phyloP scores from a whole-genome alignment of 371 early-diverging fungal species.

The Mucor circinelloides region DNA sequence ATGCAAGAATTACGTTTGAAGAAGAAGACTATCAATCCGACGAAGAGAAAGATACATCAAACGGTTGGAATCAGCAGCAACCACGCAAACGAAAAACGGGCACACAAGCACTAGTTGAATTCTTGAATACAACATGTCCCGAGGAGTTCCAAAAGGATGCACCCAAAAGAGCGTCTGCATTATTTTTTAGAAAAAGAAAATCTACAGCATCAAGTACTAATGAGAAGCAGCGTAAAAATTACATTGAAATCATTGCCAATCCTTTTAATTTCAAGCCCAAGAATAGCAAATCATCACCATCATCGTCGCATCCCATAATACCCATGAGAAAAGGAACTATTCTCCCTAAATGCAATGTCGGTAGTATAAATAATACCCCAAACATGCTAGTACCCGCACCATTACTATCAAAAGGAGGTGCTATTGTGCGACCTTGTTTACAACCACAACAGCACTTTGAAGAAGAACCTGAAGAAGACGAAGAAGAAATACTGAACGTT shows the following conservation, averaged over 20 bases:
- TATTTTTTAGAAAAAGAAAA: constrained; percentile 17
- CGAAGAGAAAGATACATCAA: neutral
- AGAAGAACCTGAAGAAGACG: neutral
- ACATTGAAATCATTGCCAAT: constrained; percentile 31
- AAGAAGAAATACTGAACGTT: neutral
- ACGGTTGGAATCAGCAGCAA: neutral
- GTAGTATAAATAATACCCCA: neutral
- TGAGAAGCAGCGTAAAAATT: constrained; percentile 12
- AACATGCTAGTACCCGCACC: neutral
- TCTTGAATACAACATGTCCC: constrained; percentile 37
- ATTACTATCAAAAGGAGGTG: neutral
- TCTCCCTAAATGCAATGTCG: constrained; percentile 2
- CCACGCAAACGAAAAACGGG: constrained; percentile 30
- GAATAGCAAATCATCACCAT: neutral
- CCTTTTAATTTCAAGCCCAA: constrained; percentile 12
- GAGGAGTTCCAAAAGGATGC: constrained; percentile 29
- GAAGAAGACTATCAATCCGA: constrained; percentile 14
- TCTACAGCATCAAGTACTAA: neutral
- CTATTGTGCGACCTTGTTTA: neutral
- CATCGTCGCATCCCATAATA: neutral
- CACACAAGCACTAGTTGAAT: constrained; percentile 40
- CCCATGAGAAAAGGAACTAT: neutral
- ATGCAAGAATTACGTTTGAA: constrained; percentile 23
- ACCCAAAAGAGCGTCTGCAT: constrained; percentile 16
- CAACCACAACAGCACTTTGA: neutral